These are phyloP conservation scores for Didymella lethalis DNA, from an alignment of 2,329 filamentous ascomycete species.

Conservation along the genomic window DNA sequence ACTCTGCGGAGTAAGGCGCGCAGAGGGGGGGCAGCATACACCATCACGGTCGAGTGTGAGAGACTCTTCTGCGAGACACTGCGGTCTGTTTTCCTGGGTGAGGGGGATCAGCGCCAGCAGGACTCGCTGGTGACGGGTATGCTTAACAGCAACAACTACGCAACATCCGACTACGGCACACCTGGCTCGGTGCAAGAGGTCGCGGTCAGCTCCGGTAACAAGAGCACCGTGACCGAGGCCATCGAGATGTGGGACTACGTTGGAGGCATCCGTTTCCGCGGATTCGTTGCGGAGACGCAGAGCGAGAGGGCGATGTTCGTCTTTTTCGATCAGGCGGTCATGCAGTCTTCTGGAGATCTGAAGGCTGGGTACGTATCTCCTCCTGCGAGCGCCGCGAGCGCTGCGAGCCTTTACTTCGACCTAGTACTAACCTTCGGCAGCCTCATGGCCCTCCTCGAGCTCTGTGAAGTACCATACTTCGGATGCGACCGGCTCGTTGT, in stretches of 20 bases:
- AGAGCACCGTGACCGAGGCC: conserved; percentile 64
- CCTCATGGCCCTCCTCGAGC: conserved; percentile 86
- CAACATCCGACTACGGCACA: conserved; percentile 44
- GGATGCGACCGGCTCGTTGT: conserved; percentile 80
- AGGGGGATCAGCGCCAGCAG: conserved; percentile 78
- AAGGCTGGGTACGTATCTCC: conserved; percentile 77
- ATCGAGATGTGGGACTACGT: conserved; percentile 87
- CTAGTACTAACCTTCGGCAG: conserved; percentile 31
- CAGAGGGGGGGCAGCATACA: conserved; percentile 90
- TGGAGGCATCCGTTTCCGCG: conserved; percentile 83
- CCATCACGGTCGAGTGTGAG: conserved; percentile 99
- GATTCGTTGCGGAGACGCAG: conserved; percentile 77
- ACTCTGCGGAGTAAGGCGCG: conserved; percentile 55
- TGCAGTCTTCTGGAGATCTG: conserved; percentile 70
- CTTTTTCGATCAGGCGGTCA: conserved; percentile 80
- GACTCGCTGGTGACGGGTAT: conserved; percentile 89
- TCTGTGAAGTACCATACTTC: conserved; percentile 76
- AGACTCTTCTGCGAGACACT: conserved; percentile 99
- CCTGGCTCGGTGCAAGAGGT: conserved; percentile 35
- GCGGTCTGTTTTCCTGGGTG: conserved; percentile 93
- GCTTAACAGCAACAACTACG: conserved; percentile 49
- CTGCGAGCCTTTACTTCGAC: neutral
- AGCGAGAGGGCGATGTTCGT: conserved; percentile 80
- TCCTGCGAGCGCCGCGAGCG: neutral
- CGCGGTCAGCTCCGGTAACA: conserved; percentile 22